Conservation (phyloP, 2,329 filamentous ascomycete species). For the Sphaerulina populicola region DNA sequence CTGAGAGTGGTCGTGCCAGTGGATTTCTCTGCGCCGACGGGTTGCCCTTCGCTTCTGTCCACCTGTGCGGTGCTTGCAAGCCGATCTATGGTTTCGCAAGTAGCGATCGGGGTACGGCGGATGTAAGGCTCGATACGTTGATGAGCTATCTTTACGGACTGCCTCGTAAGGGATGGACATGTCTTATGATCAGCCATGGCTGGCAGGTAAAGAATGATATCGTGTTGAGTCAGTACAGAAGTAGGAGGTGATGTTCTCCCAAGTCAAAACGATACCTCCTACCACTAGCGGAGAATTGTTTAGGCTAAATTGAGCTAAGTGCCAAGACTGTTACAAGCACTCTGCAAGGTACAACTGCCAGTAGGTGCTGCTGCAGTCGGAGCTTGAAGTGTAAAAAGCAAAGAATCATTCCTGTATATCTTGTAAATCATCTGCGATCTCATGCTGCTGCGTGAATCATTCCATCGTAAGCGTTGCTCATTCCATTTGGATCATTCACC, state of each 20-base stretch:
- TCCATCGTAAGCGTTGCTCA: background rate
- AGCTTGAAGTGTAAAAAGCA: too few relatives aligned
- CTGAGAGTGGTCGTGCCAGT: slow-evolving; percentile 49
- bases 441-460: slow-evolving; percentile 2
- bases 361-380: too few relatives aligned
- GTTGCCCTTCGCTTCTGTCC: slow-evolving; percentile 17
- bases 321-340: background rate
- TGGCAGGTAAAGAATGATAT: background rate
- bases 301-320: background rate
- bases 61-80: slow-evolving; percentile 66
- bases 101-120: slow-evolving; percentile 76
- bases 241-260: background rate
- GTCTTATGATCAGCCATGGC: slow-evolving; percentile 41
- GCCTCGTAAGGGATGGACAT: slow-evolving; percentile 59
- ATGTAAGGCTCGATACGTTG: slow-evolving; percentile 64
- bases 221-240: background rate
- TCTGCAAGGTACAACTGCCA: too few relatives aligned
- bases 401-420: background rate
- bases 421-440: slow-evolving; percentile 4
- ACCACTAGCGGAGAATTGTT: background rate
- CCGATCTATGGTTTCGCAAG: slow-evolving; percentile 62
- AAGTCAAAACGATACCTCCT: background rate
- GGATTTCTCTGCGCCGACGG: slow-evolving; percentile 6
- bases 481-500: background rate
- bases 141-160: slow-evolving; percentile 64